A percentile compares a stretch with the other conserved stretches of the same genome.
phyloP scores from a whole-genome alignment of 441 rosid genomes.

The Arabidopsis lyrata region DNA sequence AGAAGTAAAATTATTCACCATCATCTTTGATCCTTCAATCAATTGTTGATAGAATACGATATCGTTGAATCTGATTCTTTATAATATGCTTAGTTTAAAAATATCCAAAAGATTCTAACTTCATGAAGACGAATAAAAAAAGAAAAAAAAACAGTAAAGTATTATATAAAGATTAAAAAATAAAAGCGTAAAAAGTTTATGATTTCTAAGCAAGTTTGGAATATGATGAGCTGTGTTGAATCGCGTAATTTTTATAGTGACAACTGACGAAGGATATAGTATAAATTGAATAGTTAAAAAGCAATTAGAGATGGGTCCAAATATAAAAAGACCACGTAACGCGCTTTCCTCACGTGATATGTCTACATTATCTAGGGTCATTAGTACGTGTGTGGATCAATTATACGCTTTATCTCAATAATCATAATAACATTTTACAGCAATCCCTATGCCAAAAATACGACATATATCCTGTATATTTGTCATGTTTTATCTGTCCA shows the following conservation, averaged over 20 bases:
- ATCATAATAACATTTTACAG: slow-evolving; percentile 19
- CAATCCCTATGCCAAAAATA: slow-evolving; percentile 36
- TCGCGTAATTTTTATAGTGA: slow-evolving; percentile 19
- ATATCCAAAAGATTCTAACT: slow-evolving; percentile 27
- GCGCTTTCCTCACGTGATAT: slow-evolving; percentile 47
- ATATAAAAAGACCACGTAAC: slow-evolving; percentile 41
- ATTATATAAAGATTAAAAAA: not conserved
- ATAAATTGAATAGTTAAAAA: slow-evolving; percentile 22
- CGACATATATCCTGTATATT: slow-evolving; percentile 27
- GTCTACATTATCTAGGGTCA: slow-evolving; percentile 42
- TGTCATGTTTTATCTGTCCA: slow-evolving; percentile 21
- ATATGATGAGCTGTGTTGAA: slow-evolving; percentile 46
- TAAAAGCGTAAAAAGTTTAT: slow-evolving; percentile 25
- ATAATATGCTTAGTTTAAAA: not conserved
- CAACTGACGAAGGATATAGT: slow-evolving; percentile 15
- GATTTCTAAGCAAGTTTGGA: slow-evolving; percentile 46
- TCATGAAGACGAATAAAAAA: slow-evolving; percentile 30
- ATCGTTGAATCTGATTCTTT: slow-evolving; percentile 35
- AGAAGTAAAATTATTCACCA: not conserved
- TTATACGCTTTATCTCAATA: slow-evolving; percentile 31
- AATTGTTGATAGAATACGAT: slow-evolving; percentile 27
- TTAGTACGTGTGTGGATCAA: slow-evolving; percentile 33
- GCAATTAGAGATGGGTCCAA: slow-evolving; percentile 43
- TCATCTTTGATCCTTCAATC: not conserved
- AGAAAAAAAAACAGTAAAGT: not conserved